Conservation (phyloP, 495 filamentous ascomycete genomes). For the Patellaria atrata region DNA sequence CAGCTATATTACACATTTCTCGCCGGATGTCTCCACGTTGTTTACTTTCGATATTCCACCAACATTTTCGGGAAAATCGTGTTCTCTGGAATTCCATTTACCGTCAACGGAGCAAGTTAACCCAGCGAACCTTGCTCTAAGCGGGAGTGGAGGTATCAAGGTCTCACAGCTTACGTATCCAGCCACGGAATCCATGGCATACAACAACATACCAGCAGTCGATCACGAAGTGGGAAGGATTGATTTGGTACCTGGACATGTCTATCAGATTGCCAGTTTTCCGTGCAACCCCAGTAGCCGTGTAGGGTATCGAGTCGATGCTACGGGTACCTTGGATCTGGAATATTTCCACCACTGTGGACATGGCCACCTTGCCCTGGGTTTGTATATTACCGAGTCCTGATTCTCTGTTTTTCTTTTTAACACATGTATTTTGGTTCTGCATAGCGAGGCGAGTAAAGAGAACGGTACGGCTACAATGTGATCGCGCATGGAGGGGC, state of each 20-base stretch:
- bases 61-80: constrained; percentile 19
- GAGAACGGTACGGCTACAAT: too few species aligned
- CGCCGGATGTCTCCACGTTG: constrained; percentile 15
- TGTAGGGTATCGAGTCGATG: constrained; percentile 12
- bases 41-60: constrained; percentile 26
- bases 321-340: constrained; percentile 6
- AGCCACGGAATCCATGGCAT: constrained; percentile 17
- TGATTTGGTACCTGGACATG: neutral
- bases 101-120: constrained; percentile 13
- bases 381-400: constrained; percentile 7
- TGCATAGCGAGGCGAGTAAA: too few species aligned
- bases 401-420: too few species aligned
- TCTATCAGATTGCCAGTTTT: constrained; percentile 3
- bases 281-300: constrained; percentile 6
- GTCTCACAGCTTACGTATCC: constrained; percentile 16
- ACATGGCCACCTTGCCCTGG: constrained; percentile 4
- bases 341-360: constrained; percentile 14
- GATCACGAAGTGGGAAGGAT: constrained; percentile 2
- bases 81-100: constrained; percentile 24
- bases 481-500: too few species aligned
- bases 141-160: constrained; percentile 18
- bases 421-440: too few species aligned
- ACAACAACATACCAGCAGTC: constrained; percentile 5
- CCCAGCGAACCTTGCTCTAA: constrained; percentile 15
- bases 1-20: constrained; percentile 15